phyloP scores from a whole-genome alignment of 306 rosid species.

The Erythrophleum fordii region DNA sequence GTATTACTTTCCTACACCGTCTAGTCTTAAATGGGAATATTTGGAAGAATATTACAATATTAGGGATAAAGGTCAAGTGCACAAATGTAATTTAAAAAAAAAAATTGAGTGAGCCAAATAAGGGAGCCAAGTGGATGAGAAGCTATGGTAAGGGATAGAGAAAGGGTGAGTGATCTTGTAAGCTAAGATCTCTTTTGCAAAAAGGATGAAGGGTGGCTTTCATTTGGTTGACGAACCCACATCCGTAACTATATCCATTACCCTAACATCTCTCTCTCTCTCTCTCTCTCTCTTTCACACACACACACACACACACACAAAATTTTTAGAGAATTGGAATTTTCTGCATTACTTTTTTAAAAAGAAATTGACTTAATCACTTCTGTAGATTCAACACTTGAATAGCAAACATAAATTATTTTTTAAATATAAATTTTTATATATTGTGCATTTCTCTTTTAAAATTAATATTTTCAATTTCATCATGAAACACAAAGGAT shows the following conservation, averaged over 20 bases:
- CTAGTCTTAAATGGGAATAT: not conserved
- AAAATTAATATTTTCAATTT: no score
- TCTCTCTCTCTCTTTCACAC: no score
- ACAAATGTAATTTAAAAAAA: not conserved
- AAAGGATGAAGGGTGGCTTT: slow-evolving; percentile 52
- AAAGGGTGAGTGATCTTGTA: slow-evolving; percentile 46
- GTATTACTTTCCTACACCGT: not conserved
- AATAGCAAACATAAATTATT: no score
- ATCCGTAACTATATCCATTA: not conserved
- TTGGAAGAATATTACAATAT: not conserved
- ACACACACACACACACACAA: no score
- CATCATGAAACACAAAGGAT: no score
- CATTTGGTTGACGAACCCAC: slow-evolving; percentile 43
- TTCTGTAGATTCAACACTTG: no score
- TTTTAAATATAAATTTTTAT: no score
- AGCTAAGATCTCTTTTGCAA: slow-evolving; percentile 43
- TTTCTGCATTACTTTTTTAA: no score
- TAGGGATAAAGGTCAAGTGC: not conserved
- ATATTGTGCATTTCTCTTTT: no score
- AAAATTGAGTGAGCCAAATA: not conserved
- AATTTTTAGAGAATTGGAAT: not conserved
- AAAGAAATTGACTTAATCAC: not conserved
- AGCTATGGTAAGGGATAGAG: not conserved
- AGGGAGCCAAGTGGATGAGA: not conserved
- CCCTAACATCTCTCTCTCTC: no score